These are phyloP conservation scores for Trichoderma arundinaceum DNA, from an alignment of 2,329 filamentous ascomycete genomes.

Conservation along the genomic window DNA sequence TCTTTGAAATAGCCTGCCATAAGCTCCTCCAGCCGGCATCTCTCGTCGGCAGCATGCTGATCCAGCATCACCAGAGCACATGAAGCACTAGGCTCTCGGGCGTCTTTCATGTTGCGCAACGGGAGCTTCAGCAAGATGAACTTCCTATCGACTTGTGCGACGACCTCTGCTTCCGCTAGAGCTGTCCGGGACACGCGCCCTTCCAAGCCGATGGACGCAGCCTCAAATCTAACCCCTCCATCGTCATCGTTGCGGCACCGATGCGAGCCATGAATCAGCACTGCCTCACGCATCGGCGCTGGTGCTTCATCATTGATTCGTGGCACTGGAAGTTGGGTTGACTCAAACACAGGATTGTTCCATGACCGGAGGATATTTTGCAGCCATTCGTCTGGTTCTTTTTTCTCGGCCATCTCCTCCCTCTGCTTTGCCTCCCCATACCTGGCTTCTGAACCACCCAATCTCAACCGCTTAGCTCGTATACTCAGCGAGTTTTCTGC, in stretches of 20 bases:
- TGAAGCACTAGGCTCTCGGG: constrained; percentile 35
- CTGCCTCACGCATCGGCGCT: not conserved
- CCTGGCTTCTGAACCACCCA: not conserved
- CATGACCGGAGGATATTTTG: constrained; percentile 66
- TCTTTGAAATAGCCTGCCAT: constrained; percentile 59
- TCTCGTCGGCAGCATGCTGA: constrained; percentile 94
- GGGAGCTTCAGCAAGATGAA: constrained; percentile 76
- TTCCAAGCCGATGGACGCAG: constrained; percentile 40
- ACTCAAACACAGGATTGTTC: constrained; percentile 78
- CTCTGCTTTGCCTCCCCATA: not conserved
- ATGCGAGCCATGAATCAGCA: not conserved
- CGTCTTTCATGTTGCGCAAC: constrained; percentile 29
- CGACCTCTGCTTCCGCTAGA: constrained; percentile 65
- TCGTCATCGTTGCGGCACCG: constrained; percentile 27
- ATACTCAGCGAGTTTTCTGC: not conserved
- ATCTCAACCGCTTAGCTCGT: not conserved
- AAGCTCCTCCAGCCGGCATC: constrained; percentile 77
- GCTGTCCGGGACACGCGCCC: constrained; percentile 65
- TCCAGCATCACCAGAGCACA: constrained; percentile 78
- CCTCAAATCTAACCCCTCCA: constrained; percentile 41
- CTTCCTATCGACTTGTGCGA: constrained; percentile 87
- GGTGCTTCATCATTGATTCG: constrained; percentile 40
- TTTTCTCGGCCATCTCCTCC: constrained; percentile 27
- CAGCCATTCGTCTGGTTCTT: constrained; percentile 59
- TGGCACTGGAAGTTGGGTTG: constrained; percentile 53